These are phyloP conservation scores for Extremus antarcticus DNA, from an alignment of 495 filamentous ascomycete genomes.

Conservation along the genomic window DNA sequence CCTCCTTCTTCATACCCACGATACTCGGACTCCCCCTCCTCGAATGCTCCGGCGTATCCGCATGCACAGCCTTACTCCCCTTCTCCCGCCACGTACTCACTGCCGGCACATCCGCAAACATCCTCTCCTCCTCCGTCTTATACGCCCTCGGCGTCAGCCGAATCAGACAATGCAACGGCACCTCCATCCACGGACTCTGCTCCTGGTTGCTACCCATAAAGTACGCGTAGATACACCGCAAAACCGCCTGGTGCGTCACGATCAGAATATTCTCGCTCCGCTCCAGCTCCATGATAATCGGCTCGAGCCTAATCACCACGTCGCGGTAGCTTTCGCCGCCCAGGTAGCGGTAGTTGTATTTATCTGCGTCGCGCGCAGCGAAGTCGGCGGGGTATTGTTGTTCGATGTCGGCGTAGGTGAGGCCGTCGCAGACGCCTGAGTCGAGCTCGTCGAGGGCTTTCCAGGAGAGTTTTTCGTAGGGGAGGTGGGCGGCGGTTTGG, in stretches of 20 bases:
- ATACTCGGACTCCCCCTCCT: neutral
- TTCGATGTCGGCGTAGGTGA: constrained; percentile 90
- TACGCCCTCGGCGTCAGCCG: constrained; percentile 95
- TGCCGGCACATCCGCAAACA: constrained; percentile 81
- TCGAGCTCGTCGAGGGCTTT: constrained; percentile 97
- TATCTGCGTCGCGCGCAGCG: constrained; percentile 85
- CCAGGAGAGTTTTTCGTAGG: constrained; percentile 90
- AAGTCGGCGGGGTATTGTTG: constrained; percentile 89
- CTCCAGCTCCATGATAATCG: constrained; percentile 99
- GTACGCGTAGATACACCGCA: constrained; percentile 95
- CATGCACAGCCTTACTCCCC: constrained; percentile 57
- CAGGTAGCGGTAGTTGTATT: constrained; percentile 97
- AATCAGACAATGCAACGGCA: constrained; percentile 88
- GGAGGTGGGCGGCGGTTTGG: constrained; percentile 74
- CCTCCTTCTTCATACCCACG: neutral
- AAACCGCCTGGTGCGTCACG: constrained; percentile 91
- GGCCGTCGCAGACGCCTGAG: constrained; percentile 87
- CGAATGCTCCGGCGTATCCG: constrained; percentile 1
- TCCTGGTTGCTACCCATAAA: constrained; percentile 96
- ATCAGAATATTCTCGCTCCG: constrained; percentile 93
- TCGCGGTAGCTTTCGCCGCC: constrained; percentile 96
- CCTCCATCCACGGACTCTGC: constrained; percentile 92
- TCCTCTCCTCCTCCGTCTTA: constrained; percentile 73
- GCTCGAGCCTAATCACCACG: constrained; percentile 92
- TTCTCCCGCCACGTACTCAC: constrained; percentile 92